Evolutionary conservation across 1,284 basidiomycete genomes (phyloP), one percentile per base, ranked within the genome.

Genomic region (Ganoderma leucocontextum): DNA sequence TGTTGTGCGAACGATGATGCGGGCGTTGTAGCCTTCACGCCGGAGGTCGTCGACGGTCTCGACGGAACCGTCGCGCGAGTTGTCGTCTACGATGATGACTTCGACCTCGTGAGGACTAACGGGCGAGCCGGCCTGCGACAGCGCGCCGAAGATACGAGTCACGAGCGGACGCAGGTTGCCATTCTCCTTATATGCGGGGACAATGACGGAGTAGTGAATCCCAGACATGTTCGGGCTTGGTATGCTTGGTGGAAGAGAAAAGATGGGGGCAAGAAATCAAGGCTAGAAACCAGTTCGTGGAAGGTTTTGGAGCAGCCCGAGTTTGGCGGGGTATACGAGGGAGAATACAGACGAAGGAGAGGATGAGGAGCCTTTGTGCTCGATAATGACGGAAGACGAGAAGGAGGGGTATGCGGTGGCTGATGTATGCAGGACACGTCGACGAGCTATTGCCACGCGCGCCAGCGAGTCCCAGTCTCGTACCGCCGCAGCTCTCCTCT

Each of bases 21-120:
- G 79, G 52, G 83, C 82, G 60, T 82, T 82, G 77, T 80, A 84
- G 6, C 83, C 82, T 62, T 80, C 80, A 35, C 73, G 72, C 63
- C 78, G 78, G 25, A 85, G 78, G 55, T 74, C 71, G 52, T 80
- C 78, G 57, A 84, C 81, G 42, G 80, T 79, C 64, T 82, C 80
- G 25, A 79, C 80, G 39, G 84, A 84, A 7, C 82, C 82, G 72
- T 85, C 84, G 55, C 80, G 78, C 53, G 82, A 83, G 75, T 82
- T 80, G 77, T 86, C 84, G 73, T 86, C 84, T 35, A 86, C 84
- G 61, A 86, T 78, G 73, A 86, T 76, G 63, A 86, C 76, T 76
- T 86, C 84, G 69, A 78, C 81, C 63, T 72, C 72, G 6, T 72
- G 64, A 4, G 77, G 71, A 41, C 74, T 73, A 10, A 78, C 75